phyloP scores from a whole-genome alignment of 1,284 basidiomycete genomes.

The Marasmius sp. region DNA sequence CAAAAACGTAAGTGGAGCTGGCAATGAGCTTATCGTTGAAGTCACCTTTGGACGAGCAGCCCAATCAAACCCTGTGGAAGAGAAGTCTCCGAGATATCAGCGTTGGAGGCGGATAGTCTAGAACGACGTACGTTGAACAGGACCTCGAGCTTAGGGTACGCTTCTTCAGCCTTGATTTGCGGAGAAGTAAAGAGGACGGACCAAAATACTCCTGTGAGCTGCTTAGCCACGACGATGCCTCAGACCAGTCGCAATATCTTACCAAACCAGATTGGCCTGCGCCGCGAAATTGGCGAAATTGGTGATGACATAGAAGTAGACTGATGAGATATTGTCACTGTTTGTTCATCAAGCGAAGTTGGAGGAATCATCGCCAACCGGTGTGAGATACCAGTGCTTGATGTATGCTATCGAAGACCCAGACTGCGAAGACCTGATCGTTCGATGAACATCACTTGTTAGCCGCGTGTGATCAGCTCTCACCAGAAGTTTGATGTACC shows the following conservation, averaged over 20 bases:
- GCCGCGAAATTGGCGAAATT: conserved; percentile 44
- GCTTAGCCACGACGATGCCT: neutral
- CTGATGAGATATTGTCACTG: conserved; percentile 23
- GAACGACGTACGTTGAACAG: conserved; percentile 45
- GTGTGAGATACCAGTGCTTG: conserved; percentile 54
- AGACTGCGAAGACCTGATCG: conserved; percentile 41
- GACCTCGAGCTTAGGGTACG: conserved; percentile 43
- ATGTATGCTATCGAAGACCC: conserved; percentile 48
- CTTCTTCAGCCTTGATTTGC: neutral
- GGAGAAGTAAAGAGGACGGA: conserved; percentile 19
- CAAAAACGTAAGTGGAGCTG: neutral
- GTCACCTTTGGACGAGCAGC: conserved; percentile 50
- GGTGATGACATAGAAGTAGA: conserved; percentile 52
- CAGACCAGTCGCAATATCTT: conserved; percentile 15
- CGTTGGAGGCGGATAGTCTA: neutral
- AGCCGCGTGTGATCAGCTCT: conserved; percentile 8
- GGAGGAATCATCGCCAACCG: conserved; percentile 27
- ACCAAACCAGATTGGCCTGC: conserved; percentile 46
- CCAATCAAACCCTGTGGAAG: conserved; percentile 48
- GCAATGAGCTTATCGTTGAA: neutral
- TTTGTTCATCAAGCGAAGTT: neutral
- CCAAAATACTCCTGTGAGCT: conserved; percentile 45
- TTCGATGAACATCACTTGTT: neutral
- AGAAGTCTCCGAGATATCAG: neutral
- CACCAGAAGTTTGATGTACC: conserved; percentile 51